A percentile compares a stretch with the other conserved stretches of the same genome.
Evolutionary conservation across 768 basidiomycete species (phyloP).

Genomic region (Leucocoprinus sp.): DNA sequence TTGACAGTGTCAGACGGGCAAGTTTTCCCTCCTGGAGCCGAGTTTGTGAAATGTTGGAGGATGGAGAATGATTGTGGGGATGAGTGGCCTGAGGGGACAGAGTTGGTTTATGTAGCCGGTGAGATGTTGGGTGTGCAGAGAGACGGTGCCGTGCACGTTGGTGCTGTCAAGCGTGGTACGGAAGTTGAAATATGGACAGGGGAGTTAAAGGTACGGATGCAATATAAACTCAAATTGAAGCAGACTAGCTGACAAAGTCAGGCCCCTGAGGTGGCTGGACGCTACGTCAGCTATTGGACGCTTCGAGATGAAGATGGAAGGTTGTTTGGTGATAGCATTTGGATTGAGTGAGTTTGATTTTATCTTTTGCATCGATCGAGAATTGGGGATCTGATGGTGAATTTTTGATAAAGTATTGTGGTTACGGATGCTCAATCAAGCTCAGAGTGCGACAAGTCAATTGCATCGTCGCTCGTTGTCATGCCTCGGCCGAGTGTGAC

Average conservation of each 20-base stretch:
- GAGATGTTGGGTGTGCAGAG: conserved; percentile 40
- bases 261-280: conserved; percentile 69
- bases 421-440: conserved; percentile 45
- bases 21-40: conserved; percentile 71
- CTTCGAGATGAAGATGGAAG: conserved; percentile 49
- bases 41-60: conserved; percentile 80
- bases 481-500: conserved; percentile 43
- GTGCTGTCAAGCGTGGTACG: conserved; percentile 46
- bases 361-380: background rate
- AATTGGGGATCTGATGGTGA: conserved; percentile 2
- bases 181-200: conserved; percentile 60
- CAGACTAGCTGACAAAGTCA: conserved; percentile 16
- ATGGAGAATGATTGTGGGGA: conserved; percentile 55
- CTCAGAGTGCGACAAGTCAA: conserved; percentile 35
- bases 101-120: conserved; percentile 66
- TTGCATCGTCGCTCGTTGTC: conserved; percentile 58
- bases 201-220: conserved; percentile 56
- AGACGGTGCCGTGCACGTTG: conserved; percentile 37
- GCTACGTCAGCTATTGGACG: conserved; percentile 74
- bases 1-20: conserved; percentile 71
- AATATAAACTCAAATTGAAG: background rate
- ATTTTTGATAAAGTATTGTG: conserved; percentile 40
- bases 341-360: conserved; percentile 77
- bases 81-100: conserved; percentile 64
- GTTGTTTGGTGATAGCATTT: conserved; percentile 66